Conservation (phyloP, 441 rosid species). For the Metrosideros polymorpha region DNA sequence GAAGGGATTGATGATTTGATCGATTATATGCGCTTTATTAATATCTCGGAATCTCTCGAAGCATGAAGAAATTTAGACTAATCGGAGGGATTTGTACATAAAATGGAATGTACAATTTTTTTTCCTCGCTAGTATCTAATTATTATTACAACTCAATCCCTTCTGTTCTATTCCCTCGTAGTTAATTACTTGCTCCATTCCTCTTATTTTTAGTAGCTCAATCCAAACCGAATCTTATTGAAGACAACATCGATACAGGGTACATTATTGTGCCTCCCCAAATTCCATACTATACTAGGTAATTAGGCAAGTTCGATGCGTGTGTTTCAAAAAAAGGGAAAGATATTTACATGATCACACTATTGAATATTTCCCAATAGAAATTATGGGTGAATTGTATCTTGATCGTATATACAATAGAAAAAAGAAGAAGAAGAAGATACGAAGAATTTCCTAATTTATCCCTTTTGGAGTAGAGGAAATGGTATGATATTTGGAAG, state of each 20-base stretch:
- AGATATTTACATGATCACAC: background rate
- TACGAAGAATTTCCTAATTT: background rate
- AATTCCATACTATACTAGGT: background rate
- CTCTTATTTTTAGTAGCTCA: background rate
- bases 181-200: background rate
- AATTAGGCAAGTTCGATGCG: background rate
- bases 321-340: background rate
- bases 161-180: background rate
- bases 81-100: background rate
- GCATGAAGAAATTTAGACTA: no score
- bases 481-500: background rate
- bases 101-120: background rate
- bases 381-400: background rate
- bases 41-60: no score
- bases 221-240: background rate
- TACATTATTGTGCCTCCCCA: background rate
- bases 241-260: no score
- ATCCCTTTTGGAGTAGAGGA: background rate
- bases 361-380: fast-evolving
- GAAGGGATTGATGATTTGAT: no score
- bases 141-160: no score
- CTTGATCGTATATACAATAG: background rate
- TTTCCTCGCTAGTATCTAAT: no score
- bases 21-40: no score
- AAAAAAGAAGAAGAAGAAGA: no score